Percentiles rank a stretch among this genome's conserved stretches.
Conservation (phyloP, 164 flowering plant species). For the Nelumbo lutea region DNA sequence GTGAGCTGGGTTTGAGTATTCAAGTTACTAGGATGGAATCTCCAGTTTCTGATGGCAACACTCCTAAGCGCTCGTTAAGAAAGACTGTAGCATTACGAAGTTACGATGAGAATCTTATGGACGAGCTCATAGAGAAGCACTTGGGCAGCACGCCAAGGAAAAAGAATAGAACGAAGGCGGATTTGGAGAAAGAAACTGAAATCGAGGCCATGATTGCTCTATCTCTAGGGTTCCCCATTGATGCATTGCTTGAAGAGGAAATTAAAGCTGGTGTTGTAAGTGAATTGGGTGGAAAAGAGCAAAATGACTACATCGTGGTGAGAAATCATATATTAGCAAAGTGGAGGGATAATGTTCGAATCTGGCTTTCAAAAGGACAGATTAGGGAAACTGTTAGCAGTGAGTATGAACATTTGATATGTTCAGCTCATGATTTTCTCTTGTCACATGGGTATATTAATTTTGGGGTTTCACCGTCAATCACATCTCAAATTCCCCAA, state of each 20-base stretch:
- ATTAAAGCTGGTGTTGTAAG: constrained; percentile 72
- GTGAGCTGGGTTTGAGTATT: background rate
- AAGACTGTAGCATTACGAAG: constrained; percentile 40
- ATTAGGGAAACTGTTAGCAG: constrained; percentile 73
- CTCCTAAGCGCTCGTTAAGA: constrained; percentile 49
- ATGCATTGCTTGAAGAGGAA: constrained; percentile 73
- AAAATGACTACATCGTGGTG: constrained; percentile 87
- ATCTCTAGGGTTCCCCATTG: constrained; percentile 86
- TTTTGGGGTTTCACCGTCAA: constrained; percentile 70
- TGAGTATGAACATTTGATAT: constrained; percentile 62
- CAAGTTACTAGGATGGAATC: constrained; percentile 31
- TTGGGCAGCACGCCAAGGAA: constrained; percentile 56
- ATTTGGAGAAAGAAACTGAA: constrained; percentile 83
- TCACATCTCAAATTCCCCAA: constrained; percentile 40
- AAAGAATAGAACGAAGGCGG: constrained; percentile 46
- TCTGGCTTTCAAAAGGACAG: constrained; percentile 66
- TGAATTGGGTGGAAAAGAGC: constrained; percentile 77
- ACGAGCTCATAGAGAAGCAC: constrained; percentile 71
- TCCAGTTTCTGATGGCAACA: constrained; percentile 33
- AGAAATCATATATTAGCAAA: constrained; percentile 83
- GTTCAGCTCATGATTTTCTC: constrained; percentile 78
- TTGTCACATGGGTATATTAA: constrained; percentile 74
- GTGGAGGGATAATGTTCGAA: constrained; percentile 75
- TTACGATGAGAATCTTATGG: constrained; percentile 77
- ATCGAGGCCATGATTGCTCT: constrained; percentile 88